Evolutionary conservation across 139 green algal species (phyloP).

Genomic region (Micractinium conductrix): DNA sequence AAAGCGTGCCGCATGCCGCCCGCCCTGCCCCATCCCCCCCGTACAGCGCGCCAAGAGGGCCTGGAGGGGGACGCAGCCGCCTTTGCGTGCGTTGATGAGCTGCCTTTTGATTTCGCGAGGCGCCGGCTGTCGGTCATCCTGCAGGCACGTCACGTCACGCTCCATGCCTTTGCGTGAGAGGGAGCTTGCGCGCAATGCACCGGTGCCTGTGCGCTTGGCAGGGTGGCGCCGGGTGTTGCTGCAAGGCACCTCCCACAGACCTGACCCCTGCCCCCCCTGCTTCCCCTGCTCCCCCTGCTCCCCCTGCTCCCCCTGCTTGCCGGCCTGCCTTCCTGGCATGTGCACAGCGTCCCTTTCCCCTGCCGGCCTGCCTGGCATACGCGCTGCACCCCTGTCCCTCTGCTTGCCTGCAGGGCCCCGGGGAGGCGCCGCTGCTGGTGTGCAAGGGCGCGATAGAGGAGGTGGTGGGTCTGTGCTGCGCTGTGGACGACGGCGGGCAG

Average conservation of each 20-base stretch:
- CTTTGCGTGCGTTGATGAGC: constrained; percentile 39
- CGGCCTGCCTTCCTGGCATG: too few relatives aligned
- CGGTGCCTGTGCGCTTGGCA: too few relatives aligned
- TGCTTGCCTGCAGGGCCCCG: not conserved
- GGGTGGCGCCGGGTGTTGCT: too few relatives aligned
- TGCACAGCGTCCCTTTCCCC: too few relatives aligned
- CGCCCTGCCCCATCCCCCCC: not conserved
- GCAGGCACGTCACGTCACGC: not conserved
- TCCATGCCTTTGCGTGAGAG: too few relatives aligned
- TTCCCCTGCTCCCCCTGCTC: too few relatives aligned
- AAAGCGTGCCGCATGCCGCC: not conserved
- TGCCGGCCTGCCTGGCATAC: too few relatives aligned
- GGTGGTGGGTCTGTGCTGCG: constrained; percentile 30
- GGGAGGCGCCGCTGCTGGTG: constrained; percentile 33
- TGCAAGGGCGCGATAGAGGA: constrained; percentile 47
- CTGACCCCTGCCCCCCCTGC: too few relatives aligned
- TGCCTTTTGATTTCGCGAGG: constrained; percentile 52
- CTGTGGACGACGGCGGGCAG: not conserved
- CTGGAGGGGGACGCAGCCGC: not conserved
- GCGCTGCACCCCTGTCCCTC: not conserved
- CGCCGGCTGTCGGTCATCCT: constrained; percentile 41
- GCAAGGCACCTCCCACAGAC: too few relatives aligned
- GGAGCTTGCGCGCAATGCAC: too few relatives aligned
- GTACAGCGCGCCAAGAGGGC: not conserved
- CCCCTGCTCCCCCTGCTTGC: too few relatives aligned